These are phyloP conservation scores for Nepenthes gracilis DNA, from an alignment of 148 eudicot species.

Conservation along the genomic window DNA sequence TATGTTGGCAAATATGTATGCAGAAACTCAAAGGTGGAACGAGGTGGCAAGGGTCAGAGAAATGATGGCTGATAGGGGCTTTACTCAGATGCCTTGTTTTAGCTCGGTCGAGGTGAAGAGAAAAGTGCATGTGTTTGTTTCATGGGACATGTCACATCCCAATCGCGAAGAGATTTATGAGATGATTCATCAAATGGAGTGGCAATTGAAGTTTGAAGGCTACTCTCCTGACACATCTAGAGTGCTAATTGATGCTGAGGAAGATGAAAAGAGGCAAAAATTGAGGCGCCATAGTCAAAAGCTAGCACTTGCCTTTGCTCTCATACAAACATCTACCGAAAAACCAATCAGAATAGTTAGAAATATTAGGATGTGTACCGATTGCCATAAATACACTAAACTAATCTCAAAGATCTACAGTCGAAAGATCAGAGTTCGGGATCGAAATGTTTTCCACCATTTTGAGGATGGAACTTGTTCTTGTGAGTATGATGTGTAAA, in stretches of 20 bases:
- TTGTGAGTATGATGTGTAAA: conserved; percentile 16
- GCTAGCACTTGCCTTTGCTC: conserved; percentile 54
- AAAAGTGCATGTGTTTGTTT: conserved; percentile 30
- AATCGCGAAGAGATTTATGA: conserved; percentile 34
- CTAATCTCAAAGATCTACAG: conserved; percentile 36
- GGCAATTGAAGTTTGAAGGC: conserved; percentile 69
- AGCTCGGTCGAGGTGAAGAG: conserved; percentile 39
- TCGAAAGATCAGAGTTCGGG: conserved; percentile 39
- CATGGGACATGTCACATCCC: conserved; percentile 1
- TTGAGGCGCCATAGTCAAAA: conserved; percentile 53
- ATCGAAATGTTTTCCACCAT: conserved; percentile 57
- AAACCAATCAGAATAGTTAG: conserved; percentile 41
- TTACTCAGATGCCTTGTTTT: conserved; percentile 30
- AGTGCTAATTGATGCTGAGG: conserved; percentile 34
- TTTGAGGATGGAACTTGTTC: conserved; percentile 57
- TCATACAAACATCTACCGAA: conserved; percentile 26
- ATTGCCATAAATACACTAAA: conserved; percentile 54
- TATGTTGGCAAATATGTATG: conserved; percentile 43
- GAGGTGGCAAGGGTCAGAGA: conserved; percentile 26
- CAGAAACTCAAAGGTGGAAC: conserved; percentile 35
- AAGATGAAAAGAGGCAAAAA: conserved; percentile 42
- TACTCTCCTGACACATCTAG: conserved; percentile 38
- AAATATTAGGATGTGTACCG: conserved; percentile 60
- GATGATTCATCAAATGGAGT: conserved; percentile 57
- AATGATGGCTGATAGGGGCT: conserved; percentile 18